phyloP scores from a whole-genome alignment of 1,284 basidiomycete genomes.

The Trametes sp. region DNA sequence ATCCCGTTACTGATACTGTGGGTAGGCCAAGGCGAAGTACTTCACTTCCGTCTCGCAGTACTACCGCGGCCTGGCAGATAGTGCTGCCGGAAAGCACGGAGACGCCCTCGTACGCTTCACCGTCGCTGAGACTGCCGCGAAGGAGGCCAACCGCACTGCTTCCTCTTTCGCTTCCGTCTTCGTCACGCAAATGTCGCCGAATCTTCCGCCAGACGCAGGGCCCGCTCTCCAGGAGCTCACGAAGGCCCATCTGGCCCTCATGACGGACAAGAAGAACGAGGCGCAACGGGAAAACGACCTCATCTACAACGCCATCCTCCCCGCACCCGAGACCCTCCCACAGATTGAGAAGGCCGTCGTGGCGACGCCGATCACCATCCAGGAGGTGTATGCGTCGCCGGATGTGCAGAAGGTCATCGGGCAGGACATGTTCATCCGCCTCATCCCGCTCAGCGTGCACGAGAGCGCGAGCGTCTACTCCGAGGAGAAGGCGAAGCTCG shows the following conservation, averaged over 20 bases:
- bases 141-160: constrained; percentile 83
- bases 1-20: not conserved
- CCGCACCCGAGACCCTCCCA: constrained; percentile 82
- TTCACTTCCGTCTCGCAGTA: constrained; percentile 90
- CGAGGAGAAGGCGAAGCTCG: constrained; percentile 98
- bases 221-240: constrained; percentile 82
- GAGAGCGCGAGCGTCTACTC: constrained; percentile 97
- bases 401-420: constrained; percentile 97
- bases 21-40: constrained; percentile 89
- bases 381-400: constrained; percentile 90
- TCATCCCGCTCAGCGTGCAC: constrained; percentile 95
- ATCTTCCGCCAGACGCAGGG: constrained; percentile 89
- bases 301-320: constrained; percentile 96
- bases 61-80: constrained; percentile 85
- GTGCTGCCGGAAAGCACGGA: constrained; percentile 82
- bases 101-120: constrained; percentile 85
- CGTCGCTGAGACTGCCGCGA: constrained; percentile 82
- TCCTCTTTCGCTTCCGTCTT: constrained; percentile 79
- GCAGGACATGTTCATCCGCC: constrained; percentile 86
- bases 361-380: constrained; percentile 50
- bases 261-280: constrained; percentile 78
- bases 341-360: constrained; percentile 45
- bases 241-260: constrained; percentile 83
- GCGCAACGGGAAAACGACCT: constrained; percentile 94
- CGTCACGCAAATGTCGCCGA: constrained; percentile 77